Percentiles rank a stretch among this genome's conserved stretches.
phyloP scores from a whole-genome alignment of 768 basidiomycete genomes.

The Tylopilus subfusipes region DNA sequence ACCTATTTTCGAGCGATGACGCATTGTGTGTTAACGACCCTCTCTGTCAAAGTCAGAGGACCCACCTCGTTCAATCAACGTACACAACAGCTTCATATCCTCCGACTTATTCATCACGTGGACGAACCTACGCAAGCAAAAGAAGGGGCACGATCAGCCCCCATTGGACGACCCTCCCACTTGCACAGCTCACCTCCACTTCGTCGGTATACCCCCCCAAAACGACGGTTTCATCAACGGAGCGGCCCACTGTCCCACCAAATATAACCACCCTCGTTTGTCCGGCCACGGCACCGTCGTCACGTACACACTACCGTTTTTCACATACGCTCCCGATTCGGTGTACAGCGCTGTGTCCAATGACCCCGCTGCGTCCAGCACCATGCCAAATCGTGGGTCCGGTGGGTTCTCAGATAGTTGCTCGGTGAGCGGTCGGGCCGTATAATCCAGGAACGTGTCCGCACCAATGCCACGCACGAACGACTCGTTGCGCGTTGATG shows the following conservation, averaged over 20 bases:
- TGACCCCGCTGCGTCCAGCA: conserved; percentile 58
- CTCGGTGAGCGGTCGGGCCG: conserved; percentile 44
- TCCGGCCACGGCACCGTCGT: conserved; percentile 48
- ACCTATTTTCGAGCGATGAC: conserved; percentile 29
- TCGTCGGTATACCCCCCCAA: conserved; percentile 51
- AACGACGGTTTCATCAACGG: conserved; percentile 37
- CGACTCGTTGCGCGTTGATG: conserved; percentile 56
- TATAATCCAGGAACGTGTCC: conserved; percentile 70
- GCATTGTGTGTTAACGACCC: too few species aligned
- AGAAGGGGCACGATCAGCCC: not conserved
- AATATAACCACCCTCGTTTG: conserved; percentile 16
- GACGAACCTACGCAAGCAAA: conserved; percentile 21
- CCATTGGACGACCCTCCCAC: not conserved
- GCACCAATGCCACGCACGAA: conserved; percentile 60
- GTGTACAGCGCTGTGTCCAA: conserved; percentile 48
- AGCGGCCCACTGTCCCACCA: not conserved
- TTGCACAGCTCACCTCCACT: conserved; percentile 40
- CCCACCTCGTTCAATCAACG: conserved; percentile 43
- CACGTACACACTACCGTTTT: conserved; percentile 49
- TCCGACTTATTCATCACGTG: conserved; percentile 30
- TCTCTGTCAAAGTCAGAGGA: not conserved
- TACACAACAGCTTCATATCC: conserved; percentile 36
- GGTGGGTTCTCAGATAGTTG: conserved; percentile 45
- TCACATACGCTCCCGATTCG: conserved; percentile 49
- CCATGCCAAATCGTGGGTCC: conserved; percentile 49